These are phyloP conservation scores for Ophiostoma australiae DNA, from an alignment of 2,329 filamentous ascomycete genomes.

Conservation along the genomic window DNA sequence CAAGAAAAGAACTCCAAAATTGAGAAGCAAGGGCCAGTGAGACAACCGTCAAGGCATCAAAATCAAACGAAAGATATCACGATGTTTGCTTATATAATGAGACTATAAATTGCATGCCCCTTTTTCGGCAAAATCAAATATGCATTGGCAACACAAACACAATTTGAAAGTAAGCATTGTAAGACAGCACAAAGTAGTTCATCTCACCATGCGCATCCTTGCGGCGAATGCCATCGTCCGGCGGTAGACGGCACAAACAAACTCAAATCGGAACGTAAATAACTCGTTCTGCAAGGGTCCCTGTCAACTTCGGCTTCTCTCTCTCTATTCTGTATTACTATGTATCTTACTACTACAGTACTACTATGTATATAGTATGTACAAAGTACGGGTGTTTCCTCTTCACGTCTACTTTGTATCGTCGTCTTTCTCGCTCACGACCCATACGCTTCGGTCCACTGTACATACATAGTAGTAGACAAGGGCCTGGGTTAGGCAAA, in stretches of 20 bases:
- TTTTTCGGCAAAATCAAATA: not conserved
- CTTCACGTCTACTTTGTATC: not conserved
- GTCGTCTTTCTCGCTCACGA: not conserved
- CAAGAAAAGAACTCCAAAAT: not conserved
- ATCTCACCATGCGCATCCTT: not conserved
- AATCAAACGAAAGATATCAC: not conserved
- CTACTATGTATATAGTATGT: not conserved
- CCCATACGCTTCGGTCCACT: not conserved
- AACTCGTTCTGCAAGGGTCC: not conserved
- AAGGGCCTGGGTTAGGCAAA: conserved; percentile 9
- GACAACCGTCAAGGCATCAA: not conserved
- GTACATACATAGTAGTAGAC: not conserved
- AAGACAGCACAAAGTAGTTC: not conserved
- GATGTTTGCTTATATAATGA: not conserved
- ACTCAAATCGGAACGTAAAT: conserved; percentile 1
- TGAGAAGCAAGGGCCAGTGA: not conserved
- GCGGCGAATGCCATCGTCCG: conserved; percentile 1
- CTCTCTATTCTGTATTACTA: not conserved
- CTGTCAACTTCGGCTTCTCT: not conserved
- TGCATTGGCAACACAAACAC: not conserved
- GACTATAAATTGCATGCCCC: not conserved
- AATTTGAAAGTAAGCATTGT: not conserved
- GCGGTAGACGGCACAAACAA: conserved; percentile 1
- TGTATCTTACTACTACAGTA: not conserved
- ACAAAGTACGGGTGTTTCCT: not conserved